These are phyloP conservation scores for Phellinidium pouzarii DNA, from an alignment of 1,284 basidiomycete species.

Conservation along the genomic window DNA sequence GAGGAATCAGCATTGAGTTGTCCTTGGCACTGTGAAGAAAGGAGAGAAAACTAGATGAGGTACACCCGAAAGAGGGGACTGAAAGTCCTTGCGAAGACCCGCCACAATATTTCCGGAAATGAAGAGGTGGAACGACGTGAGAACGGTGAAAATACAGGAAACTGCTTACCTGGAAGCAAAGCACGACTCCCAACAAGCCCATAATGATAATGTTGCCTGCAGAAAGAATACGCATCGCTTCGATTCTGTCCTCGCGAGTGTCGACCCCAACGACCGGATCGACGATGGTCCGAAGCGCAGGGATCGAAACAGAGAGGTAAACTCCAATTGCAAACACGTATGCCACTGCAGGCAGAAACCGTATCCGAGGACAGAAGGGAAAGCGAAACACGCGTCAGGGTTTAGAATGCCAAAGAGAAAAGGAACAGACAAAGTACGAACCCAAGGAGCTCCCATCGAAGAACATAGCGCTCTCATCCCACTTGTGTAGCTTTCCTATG, in stretches of 20 bases:
- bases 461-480: constrained; percentile 87
- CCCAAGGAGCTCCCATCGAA: constrained; percentile 85
- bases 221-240: constrained; percentile 73
- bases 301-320: constrained; percentile 76
- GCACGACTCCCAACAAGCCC: constrained; percentile 54
- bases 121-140: constrained; percentile 1
- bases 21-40: background rate
- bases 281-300: constrained; percentile 66
- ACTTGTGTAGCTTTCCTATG: constrained; percentile 71
- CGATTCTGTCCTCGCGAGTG: constrained; percentile 57
- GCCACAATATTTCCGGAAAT: constrained; percentile 1
- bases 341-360: constrained; percentile 39
- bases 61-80: constrained; percentile 9
- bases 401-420: background rate
- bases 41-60: background rate
- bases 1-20: background rate
- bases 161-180: constrained; percentile 60
- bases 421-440: constrained; percentile 29
- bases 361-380: constrained; percentile 1
- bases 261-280: constrained; percentile 48
- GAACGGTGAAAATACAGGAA: constrained; percentile 8
- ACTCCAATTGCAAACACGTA: constrained; percentile 71
- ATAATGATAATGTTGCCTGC: constrained; percentile 83
- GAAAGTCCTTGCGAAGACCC: background rate
- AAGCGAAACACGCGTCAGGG: background rate